Evolutionary conservation across 176 grass and related monocot genomes (phyloP).

Genomic region (Chrysopogon serrulatus): DNA sequence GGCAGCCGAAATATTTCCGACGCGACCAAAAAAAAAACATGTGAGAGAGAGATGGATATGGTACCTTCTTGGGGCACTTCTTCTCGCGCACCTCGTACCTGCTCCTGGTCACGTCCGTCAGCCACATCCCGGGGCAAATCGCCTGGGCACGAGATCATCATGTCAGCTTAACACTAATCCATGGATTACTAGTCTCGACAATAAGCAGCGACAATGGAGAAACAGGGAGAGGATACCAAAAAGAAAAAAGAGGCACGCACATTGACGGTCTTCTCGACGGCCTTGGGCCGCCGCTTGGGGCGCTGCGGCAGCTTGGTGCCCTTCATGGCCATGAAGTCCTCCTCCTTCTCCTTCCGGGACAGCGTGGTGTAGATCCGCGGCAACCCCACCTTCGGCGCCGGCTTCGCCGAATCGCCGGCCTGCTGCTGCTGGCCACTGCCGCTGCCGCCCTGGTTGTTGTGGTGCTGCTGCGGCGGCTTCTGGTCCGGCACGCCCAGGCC

Average conservation of each 20-base stretch:
- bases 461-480: background rate
- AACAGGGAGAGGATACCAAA: background rate
- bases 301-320: conserved; percentile 78
- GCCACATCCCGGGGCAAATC: conserved; percentile 63
- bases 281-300: conserved; percentile 68
- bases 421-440: background rate
- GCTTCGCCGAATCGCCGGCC: background rate
- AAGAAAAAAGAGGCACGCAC: background rate
- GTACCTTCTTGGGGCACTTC: conserved; percentile 82
- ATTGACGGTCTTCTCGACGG: conserved; percentile 52
- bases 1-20: background rate
- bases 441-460: background rate
- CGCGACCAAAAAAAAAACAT: background rate
- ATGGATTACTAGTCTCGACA: too few relatives aligned
- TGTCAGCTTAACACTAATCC: background rate
- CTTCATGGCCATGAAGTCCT: conserved; percentile 74
- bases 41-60: background rate
- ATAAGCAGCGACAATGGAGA: background rate
- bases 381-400: conserved; percentile 39
- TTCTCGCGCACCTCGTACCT: conserved; percentile 88
- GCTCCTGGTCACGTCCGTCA: conserved; percentile 64
- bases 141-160: conserved; percentile 22
- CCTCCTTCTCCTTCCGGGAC: conserved; percentile 80
- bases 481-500: conserved; percentile 3
- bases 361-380: conserved; percentile 70